Conservation (phyloP, 140 eudicot genomes). For the Erigeron philadelphicus region DNA sequence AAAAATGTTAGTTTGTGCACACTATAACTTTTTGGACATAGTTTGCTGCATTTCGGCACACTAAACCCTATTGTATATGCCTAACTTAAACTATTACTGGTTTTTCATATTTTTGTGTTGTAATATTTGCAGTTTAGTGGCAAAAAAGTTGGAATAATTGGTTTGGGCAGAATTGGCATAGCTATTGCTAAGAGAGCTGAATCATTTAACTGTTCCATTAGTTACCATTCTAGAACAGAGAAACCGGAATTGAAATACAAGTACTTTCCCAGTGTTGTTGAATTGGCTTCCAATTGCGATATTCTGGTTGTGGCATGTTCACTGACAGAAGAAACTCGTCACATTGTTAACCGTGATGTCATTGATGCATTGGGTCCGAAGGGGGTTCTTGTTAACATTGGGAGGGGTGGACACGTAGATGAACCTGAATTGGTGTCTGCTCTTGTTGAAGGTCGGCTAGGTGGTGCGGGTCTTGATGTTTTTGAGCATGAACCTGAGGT, state of each 20-base stretch:
- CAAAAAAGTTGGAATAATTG: constrained; percentile 56
- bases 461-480: constrained; percentile 78
- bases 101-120: neutral
- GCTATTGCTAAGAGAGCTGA: constrained; percentile 66
- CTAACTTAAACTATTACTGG: neutral
- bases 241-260: constrained; percentile 40
- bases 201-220: constrained; percentile 54
- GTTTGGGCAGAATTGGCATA: constrained; percentile 66
- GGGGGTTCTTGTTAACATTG: constrained; percentile 62
- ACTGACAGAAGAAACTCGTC: constrained; percentile 46
- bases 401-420: constrained; percentile 56
- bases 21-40: too few relatives aligned
- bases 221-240: constrained; percentile 53
- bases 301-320: constrained; percentile 56
- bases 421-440: constrained; percentile 59
- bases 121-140: constrained; percentile 46
- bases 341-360: constrained; percentile 56
- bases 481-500: constrained; percentile 58
- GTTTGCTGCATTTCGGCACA: too few relatives aligned
- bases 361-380: constrained; percentile 55
- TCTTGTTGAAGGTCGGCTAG: constrained; percentile 52
- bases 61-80: neutral
- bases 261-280: constrained; percentile 35
- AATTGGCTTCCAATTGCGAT: constrained; percentile 49
- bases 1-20: too few relatives aligned